Evolutionary conservation across 345 rosid species (phyloP).

Genomic region (Physaria fendleri): DNA sequence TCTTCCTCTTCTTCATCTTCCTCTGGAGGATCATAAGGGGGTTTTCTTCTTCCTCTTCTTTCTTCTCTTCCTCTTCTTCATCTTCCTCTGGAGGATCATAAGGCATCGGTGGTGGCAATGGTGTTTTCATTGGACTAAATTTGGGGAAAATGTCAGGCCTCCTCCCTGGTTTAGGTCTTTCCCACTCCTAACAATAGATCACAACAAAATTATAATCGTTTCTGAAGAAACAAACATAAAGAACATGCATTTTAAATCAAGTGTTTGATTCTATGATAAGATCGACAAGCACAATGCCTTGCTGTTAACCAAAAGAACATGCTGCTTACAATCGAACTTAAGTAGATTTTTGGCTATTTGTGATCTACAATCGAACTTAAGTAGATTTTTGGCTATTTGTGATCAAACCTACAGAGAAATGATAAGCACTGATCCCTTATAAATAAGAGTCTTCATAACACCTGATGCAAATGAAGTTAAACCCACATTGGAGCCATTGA

Average conservation of each 20-base stretch:
- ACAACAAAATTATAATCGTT: not conserved
- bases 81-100: not conserved
- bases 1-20: not conserved
- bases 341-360: not conserved
- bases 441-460: too few species aligned
- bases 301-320: not conserved
- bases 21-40: not conserved
- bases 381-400: not conserved
- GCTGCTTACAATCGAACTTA: not conserved
- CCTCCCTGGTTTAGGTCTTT: constrained; percentile 67
- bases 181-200: constrained; percentile 53
- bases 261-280: not conserved
- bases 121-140: not conserved
- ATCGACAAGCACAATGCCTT: not conserved
- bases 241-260: not conserved
- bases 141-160: constrained; percentile 47
- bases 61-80: not conserved
- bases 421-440: not conserved
- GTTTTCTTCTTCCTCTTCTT: not conserved
- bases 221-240: not conserved
- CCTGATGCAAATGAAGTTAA: not conserved
- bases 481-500: not conserved
- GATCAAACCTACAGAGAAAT: not conserved
- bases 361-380: too few species aligned
- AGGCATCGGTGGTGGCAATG: not conserved